These are phyloP conservation scores for Lachnellula cervina DNA, from an alignment of 2,329 filamentous ascomycete species.

Conservation along the genomic window DNA sequence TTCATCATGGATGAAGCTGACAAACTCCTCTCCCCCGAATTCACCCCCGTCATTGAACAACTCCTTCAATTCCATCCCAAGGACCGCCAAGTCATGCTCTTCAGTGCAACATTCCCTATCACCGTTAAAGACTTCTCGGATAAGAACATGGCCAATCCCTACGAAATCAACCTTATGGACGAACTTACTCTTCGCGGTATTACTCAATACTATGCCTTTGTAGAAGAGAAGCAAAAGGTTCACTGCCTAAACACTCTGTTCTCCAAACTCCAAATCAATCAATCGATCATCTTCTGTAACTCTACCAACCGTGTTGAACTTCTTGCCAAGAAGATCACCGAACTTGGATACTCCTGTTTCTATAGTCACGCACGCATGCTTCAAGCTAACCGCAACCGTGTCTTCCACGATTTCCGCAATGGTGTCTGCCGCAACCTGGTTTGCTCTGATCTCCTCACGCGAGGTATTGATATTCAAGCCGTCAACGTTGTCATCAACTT, in stretches of 20 bases:
- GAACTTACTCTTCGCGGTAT: conserved; percentile 97
- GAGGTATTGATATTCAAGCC: conserved; percentile 98
- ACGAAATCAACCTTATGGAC: conserved; percentile 99
- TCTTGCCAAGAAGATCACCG: conserved; percentile 97
- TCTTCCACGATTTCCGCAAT: conserved; percentile 99
- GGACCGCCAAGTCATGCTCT: conserved; percentile 98
- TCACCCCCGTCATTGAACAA: conserved; percentile 96
- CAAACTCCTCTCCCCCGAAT: conserved; percentile 93
- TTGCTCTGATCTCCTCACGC: conserved; percentile 93
- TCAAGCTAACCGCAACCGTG: conserved; percentile 92
- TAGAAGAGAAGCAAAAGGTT: conserved; percentile 98
- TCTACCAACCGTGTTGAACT: conserved; percentile 97
- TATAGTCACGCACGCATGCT: conserved; percentile 99
- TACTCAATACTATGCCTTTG: conserved; percentile 98
- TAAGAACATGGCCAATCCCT: conserved; percentile 93
- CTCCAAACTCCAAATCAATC: conserved; percentile 98
- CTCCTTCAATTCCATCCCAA: conserved; percentile 92
- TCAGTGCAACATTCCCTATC: conserved; percentile 94
- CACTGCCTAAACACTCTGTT: conserved; percentile 98
- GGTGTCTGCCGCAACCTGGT: conserved; percentile 97
- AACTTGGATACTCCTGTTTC: conserved; percentile 98
- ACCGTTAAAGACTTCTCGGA: conserved; percentile 98
- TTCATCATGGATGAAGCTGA: conserved; percentile 99
- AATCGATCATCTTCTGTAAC: conserved; percentile 99
- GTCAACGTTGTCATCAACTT: conserved; percentile 99